Conservation (phyloP, 305 asterid species). For the Fraxinus floribunda region DNA sequence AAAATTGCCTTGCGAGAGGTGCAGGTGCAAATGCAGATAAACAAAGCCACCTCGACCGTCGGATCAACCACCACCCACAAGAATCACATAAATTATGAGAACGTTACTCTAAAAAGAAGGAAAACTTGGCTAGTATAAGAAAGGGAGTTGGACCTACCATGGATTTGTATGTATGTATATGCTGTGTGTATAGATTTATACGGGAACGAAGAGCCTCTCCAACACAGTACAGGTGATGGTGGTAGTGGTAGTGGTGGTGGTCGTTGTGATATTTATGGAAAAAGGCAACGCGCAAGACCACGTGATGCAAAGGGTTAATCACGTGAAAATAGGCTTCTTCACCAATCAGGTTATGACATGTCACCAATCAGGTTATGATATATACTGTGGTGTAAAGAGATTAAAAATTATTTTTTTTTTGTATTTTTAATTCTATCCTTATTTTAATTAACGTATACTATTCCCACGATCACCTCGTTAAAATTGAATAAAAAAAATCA, state of each 20-base stretch:
- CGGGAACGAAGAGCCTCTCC: not conserved
- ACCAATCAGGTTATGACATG: not conserved
- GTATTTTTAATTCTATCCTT: too few relatives aligned
- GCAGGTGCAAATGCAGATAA: slow-evolving; percentile 11
- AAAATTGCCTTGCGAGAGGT: not conserved
- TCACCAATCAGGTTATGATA: not conserved
- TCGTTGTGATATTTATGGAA: not conserved
- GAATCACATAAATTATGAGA: not conserved
- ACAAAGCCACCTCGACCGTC: not conserved
- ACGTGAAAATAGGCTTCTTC: not conserved
- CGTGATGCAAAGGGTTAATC: not conserved
- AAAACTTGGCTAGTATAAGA: too few relatives aligned
- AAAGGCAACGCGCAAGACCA: not conserved
- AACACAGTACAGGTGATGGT: not conserved
- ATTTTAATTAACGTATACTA: too few relatives aligned
- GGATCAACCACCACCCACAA: not conserved
- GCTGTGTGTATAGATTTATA: not conserved
- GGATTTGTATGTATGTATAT: not conserved
- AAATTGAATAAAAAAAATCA: not conserved
- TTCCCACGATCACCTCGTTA: too few relatives aligned
- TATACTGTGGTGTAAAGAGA: too few relatives aligned
- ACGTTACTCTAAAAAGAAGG: not conserved
- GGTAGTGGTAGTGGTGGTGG: not conserved
- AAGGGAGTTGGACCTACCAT: not conserved
- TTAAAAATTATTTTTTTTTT: too few relatives aligned